Percentiles rank a stretch among this genome's conserved stretches.
phyloP scores from a whole-genome alignment of 1,139 yeast species.

The Arxiozyma telluris region DNA sequence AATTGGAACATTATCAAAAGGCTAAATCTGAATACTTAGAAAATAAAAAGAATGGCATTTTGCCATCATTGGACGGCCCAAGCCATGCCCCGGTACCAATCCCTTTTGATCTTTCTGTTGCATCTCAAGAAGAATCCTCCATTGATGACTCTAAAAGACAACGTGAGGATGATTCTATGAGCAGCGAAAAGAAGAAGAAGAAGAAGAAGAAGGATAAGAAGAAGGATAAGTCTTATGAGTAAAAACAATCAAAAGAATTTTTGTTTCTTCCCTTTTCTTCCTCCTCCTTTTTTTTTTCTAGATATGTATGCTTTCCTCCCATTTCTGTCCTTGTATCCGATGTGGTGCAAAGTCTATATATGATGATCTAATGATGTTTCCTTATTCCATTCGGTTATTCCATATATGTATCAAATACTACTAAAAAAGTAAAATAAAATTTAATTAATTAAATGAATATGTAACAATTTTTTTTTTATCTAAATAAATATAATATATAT shows the following conservation, averaged over 20 bases:
- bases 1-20: conserved; percentile 53
- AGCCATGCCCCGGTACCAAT: conserved; percentile 34
- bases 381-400: background rate
- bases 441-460: background rate
- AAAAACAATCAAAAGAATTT: background rate
- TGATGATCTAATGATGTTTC: background rate
- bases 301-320: background rate
- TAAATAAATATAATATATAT: too few relatives aligned
- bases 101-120: conserved; percentile 26
- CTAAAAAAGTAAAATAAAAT: background rate
- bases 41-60: conserved; percentile 40
- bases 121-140: conserved; percentile 12
- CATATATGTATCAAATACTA: background rate
- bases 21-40: conserved; percentile 56
- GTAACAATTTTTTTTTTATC: background rate
- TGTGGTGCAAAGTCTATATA: background rate
- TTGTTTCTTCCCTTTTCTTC: background rate
- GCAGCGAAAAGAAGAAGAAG: conserved; percentile 33
- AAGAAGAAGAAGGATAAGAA: conserved; percentile 38
- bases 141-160: conserved; percentile 23
- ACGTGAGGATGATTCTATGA: conserved; percentile 28
- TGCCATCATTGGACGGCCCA: conserved; percentile 28
- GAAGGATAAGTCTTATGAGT: conserved; percentile 26
- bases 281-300: background rate
- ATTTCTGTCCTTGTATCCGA: background rate